A percentile compares a stretch with the other conserved stretches of the same genome.
Conservation (phyloP, 768 basidiomycete genomes). For the Boletus barrowsii region DNA sequence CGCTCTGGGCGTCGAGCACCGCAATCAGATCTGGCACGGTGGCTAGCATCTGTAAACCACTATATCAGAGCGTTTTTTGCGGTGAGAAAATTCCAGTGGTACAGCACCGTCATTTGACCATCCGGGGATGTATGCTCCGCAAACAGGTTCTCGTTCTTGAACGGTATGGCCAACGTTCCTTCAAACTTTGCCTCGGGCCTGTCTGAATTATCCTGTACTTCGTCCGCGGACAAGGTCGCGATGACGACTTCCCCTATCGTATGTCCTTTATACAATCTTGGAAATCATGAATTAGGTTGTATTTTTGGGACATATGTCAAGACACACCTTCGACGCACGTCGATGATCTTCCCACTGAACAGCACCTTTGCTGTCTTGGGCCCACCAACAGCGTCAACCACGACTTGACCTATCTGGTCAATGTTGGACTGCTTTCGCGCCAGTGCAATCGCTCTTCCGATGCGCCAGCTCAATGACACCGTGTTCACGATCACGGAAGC, state of each 20-base stretch:
- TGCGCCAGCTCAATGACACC: conserved; percentile 59
- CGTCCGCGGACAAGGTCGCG: conserved; percentile 25
- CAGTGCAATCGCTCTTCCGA: conserved; percentile 56
- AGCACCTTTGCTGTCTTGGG: conserved; percentile 37
- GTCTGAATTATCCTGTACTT: conserved; percentile 24
- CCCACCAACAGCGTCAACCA: conserved; percentile 38
- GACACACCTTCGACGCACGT: conserved; percentile 39
- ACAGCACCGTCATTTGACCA: conserved; percentile 21
- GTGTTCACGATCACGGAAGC: conserved; percentile 47
- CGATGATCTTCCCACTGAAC: conserved; percentile 60
- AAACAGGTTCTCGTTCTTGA: conserved; percentile 62
- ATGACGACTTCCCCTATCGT: conserved; percentile 38
- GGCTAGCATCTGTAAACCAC: conserved; percentile 40
- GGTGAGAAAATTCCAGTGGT: not conserved
- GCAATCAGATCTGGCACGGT: conserved; percentile 66
- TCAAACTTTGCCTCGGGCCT: conserved; percentile 20
- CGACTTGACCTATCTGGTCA: conserved; percentile 33
- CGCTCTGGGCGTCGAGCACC: conserved; percentile 60
- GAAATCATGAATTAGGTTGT: not conserved
- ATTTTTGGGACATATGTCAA: not conserved
- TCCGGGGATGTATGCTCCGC: conserved; percentile 40
- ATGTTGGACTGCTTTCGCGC: conserved; percentile 47
- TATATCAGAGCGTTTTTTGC: not conserved
- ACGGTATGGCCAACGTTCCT: conserved; percentile 47
- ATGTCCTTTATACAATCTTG: conserved; percentile 37